Percentiles rank a stretch among this genome's conserved stretches.
phyloP scores from a whole-genome alignment of 2,329 filamentous ascomycete species.

The Colletotrichum melonis region DNA sequence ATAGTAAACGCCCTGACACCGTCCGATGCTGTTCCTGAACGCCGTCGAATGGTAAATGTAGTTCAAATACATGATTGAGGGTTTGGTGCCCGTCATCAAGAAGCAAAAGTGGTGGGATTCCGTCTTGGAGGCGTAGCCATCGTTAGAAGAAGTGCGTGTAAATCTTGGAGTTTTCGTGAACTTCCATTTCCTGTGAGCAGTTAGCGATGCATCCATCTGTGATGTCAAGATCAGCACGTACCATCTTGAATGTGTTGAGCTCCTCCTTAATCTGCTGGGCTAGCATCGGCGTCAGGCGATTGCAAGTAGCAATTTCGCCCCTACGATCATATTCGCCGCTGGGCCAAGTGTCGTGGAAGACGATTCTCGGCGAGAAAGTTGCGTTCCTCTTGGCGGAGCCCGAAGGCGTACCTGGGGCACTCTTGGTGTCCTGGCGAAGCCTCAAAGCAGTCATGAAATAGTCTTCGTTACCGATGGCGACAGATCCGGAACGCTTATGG shows the following conservation, averaged over 20 bases:
- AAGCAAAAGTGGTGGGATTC: slow-evolving; percentile 46
- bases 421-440: slow-evolving; percentile 81
- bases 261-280: slow-evolving; percentile 99
- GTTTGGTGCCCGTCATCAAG: slow-evolving; percentile 37
- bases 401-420: slow-evolving; percentile 82
- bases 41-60: slow-evolving; percentile 61
- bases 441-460: slow-evolving; percentile 87
- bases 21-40: slow-evolving; percentile 69
- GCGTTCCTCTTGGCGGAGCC: slow-evolving; percentile 71
- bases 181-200: slow-evolving; percentile 92
- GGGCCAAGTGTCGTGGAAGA: slow-evolving; percentile 97
- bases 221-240: slow-evolving; percentile 54
- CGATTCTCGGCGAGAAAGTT: slow-evolving; percentile 90
- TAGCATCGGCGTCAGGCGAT: slow-evolving; percentile 94
- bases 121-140: slow-evolving; percentile 46
- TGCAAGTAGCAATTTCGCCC: slow-evolving; percentile 97
- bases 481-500: slow-evolving; percentile 75
- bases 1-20: slow-evolving; percentile 65
- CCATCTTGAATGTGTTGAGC: slow-evolving; percentile 99
- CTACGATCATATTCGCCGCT: slow-evolving; percentile 95
- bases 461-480: slow-evolving; percentile 84
- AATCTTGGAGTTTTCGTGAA: slow-evolving; percentile 98
- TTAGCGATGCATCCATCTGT: slow-evolving; percentile 49
- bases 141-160: slow-evolving; percentile 99
- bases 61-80: slow-evolving; percentile 61